Conservation (phyloP, 116 monocot genomes). For the Trichopus zeylanicus region DNA sequence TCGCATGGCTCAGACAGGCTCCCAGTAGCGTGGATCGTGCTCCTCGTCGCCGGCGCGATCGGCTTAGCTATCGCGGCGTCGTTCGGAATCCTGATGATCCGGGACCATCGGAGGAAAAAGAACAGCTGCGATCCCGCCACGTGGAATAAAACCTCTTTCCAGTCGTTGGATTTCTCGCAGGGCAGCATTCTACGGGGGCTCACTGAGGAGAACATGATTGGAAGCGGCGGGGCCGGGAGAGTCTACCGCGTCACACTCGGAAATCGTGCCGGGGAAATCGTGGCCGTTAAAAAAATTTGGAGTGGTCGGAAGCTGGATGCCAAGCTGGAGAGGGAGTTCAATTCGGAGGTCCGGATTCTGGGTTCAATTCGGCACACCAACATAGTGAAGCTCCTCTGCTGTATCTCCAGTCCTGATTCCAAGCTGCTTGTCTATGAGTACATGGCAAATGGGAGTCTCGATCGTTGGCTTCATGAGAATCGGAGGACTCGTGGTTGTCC, state of each 20-base stretch:
- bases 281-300: slow-evolving; percentile 78
- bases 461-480: background rate
- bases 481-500: too few species aligned
- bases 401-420: slow-evolving; percentile 34
- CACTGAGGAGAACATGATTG: slow-evolving; percentile 54
- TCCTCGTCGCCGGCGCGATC: background rate
- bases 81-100: slow-evolving; percentile 15
- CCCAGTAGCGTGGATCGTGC: slow-evolving; percentile 8
- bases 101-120: slow-evolving; percentile 21
- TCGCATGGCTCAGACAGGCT: slow-evolving; percentile 6
- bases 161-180: slow-evolving; percentile 38
- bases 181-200: slow-evolving; percentile 35
- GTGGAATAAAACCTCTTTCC: slow-evolving; percentile 80
- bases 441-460: slow-evolving; percentile 7
- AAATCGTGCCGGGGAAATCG: slow-evolving; percentile 5
- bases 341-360: slow-evolving; percentile 52
- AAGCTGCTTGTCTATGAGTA: slow-evolving; percentile 11
- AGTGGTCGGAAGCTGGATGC: slow-evolving; percentile 19
- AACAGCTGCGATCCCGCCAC: background rate
- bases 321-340: slow-evolving; percentile 39
- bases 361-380: slow-evolving; percentile 58
- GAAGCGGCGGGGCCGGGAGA: slow-evolving; percentile 50
- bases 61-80: too few species aligned
- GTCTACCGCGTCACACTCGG: slow-evolving; percentile 48
- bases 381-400: slow-evolving; percentile 73